Evolutionary conservation across 1,284 basidiomycete species (phyloP), one percentile per base, ranked within the genome.

Genomic region (Athelia psychrophila): DNA sequence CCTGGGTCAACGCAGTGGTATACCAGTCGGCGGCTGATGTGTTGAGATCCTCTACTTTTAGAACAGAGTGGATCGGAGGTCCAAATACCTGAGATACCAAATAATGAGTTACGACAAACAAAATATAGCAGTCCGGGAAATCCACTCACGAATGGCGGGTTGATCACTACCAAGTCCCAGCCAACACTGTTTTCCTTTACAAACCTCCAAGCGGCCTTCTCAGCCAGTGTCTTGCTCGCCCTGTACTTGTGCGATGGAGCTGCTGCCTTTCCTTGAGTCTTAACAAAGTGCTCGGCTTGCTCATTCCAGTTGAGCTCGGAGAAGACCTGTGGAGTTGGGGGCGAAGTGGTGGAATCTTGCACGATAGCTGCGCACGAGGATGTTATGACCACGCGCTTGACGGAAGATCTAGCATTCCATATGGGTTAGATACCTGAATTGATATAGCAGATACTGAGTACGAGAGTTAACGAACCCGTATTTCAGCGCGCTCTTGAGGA

Each of bases 311-410:
- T 78, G 1, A 60, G 54, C 55, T 81, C 79, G 30, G 65, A 71
- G 56, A 71, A 75, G 2, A 60, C 60, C 1, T 50, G 51, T 0
- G 66, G 67, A 1, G 60, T 54, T 6, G 58, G 46, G 27, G 27
- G 27, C 27, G 13, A 5, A 13, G 27, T 30, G 27, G 27, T 30
- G 3, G 52, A 46, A 19, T 53, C 46, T 3, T 58, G n/a, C 40
- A 71, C 48, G n/a, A 66, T 55, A 9, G 62, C 62, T 23, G 45
- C 52, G 53, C 23, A 54, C 10, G 52, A 48, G 30, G 74, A 74
- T 0, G 85, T 87, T 53, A 91, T 68, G 48, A 93, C 81, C 38
- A 93, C 72, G 2, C 89, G 80, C 63, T 83, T 78, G 51, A 90
- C 73, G 19, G 64, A 57, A 22, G 75, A 60, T 54, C 76, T 75